These are phyloP conservation scores for Chlamydomonas reinhardtii DNA, from an alignment of 163 green algal species.

Conservation along the genomic window DNA sequence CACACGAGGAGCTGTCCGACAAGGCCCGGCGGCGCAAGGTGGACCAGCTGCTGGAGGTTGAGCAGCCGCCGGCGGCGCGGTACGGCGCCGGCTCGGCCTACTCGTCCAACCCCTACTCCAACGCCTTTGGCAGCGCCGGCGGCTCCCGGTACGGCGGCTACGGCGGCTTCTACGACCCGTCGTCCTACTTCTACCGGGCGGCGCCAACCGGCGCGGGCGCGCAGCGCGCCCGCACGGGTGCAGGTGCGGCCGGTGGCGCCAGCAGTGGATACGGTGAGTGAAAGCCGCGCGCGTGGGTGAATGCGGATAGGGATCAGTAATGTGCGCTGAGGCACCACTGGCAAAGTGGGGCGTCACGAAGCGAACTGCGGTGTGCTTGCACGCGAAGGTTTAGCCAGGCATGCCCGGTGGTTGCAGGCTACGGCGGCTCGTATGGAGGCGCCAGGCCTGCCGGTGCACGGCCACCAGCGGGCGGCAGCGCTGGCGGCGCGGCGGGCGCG, in stretches of 20 bases:
- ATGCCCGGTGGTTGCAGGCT: no score
- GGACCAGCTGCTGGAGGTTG: conserved; percentile 53
- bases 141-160: conserved; percentile 15
- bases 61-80: conserved; percentile 25
- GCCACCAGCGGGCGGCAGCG: not conserved
- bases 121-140: no score
- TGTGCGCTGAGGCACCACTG: no score
- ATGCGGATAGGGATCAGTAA: not conserved
- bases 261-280: not conserved
- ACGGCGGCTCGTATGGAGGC: not conserved
- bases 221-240: not conserved
- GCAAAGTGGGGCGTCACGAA: not conserved
- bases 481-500: not conserved
- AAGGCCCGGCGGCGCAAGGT: conserved; percentile 64
- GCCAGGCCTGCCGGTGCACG: not conserved
- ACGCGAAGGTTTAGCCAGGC: no score
- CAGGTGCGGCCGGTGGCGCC: not conserved
- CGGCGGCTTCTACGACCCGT: not conserved
- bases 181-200: conserved; percentile 21
- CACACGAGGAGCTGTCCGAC: conserved; percentile 75
- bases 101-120: not conserved
- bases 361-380: no score
- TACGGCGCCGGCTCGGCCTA: conserved; percentile 10
- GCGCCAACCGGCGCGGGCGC: not conserved
- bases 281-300: no score